phyloP scores from a whole-genome alignment of 305 asterid genomes.

The Fraxinus greggii region DNA sequence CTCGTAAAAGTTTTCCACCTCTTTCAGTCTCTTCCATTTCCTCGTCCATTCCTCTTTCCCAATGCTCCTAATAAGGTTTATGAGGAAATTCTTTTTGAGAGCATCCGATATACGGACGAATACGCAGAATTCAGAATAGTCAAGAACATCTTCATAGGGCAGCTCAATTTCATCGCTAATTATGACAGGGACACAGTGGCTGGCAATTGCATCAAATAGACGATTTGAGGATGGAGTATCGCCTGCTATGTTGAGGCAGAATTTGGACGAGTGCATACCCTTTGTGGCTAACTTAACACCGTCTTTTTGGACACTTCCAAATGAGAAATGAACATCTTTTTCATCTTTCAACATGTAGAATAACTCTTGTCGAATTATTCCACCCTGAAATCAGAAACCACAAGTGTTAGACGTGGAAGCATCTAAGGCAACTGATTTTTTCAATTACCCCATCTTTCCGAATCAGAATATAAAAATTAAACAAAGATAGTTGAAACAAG shows the following conservation, averaged over 20 bases:
- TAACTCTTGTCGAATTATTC: slow-evolving; percentile 73
- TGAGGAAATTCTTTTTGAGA: slow-evolving; percentile 50
- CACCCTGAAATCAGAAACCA: slow-evolving; percentile 54
- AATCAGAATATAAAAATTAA: background rate
- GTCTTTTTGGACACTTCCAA: slow-evolving; percentile 72
- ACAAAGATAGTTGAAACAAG: background rate
- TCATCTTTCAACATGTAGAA: slow-evolving; percentile 71
- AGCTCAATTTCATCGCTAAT: slow-evolving; percentile 85
- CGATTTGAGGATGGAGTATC: slow-evolving; percentile 93
- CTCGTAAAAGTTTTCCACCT: slow-evolving; percentile 56
- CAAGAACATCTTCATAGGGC: slow-evolving; percentile 72
- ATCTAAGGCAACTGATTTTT: background rate
- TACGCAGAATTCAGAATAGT: slow-evolving; percentile 68
- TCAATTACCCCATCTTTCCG: background rate
- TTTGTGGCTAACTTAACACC: slow-evolving; percentile 57
- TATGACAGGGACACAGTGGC: slow-evolving; percentile 83
- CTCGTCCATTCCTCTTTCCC: slow-evolving; percentile 66
- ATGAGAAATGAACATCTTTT: slow-evolving; percentile 75
- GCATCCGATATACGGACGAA: slow-evolving; percentile 69
- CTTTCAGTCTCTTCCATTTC: slow-evolving; percentile 73
- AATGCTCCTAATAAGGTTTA: slow-evolving; percentile 57
- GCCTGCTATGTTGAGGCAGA: slow-evolving; percentile 85
- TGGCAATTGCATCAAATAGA: slow-evolving; percentile 80
- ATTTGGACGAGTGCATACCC: slow-evolving; percentile 75
- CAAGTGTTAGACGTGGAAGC: background rate